Conservation (phyloP, 2,329 filamentous ascomycete species). For the Aspergillus nomiae region DNA sequence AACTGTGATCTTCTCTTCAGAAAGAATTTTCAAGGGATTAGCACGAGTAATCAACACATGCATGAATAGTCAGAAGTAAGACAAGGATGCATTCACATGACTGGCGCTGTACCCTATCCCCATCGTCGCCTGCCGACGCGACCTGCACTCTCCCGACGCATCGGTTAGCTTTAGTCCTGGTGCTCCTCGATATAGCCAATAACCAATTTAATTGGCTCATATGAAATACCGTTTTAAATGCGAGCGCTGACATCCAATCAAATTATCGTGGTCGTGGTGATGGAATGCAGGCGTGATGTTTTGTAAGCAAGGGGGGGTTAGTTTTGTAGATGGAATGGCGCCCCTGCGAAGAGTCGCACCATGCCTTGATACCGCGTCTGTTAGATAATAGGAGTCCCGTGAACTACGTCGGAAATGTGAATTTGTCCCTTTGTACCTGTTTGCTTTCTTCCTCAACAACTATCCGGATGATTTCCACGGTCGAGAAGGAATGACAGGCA, state of each 20-base stretch:
- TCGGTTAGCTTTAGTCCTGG: background rate
- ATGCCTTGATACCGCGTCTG: background rate
- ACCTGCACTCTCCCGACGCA: background rate
- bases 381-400: background rate
- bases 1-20: too few relatives aligned
- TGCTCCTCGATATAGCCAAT: background rate
- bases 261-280: background rate
- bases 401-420: background rate
- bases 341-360: background rate
- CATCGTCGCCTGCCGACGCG: background rate
- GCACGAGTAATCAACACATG: background rate
- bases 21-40: background rate
- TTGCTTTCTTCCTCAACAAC: background rate
- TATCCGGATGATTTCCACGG: background rate
- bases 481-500: slow-evolving; percentile 25
- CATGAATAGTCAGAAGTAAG: background rate
- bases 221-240: background rate
- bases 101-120: background rate
- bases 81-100: background rate
- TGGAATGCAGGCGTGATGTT: background rate
- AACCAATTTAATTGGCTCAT: background rate
- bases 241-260: background rate
- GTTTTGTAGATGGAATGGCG: background rate
- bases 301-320: background rate
- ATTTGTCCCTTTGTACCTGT: background rate